Evolutionary conservation across 179 eudicot species (phyloP).

Genomic region (Vitellaria paradoxa): DNA sequence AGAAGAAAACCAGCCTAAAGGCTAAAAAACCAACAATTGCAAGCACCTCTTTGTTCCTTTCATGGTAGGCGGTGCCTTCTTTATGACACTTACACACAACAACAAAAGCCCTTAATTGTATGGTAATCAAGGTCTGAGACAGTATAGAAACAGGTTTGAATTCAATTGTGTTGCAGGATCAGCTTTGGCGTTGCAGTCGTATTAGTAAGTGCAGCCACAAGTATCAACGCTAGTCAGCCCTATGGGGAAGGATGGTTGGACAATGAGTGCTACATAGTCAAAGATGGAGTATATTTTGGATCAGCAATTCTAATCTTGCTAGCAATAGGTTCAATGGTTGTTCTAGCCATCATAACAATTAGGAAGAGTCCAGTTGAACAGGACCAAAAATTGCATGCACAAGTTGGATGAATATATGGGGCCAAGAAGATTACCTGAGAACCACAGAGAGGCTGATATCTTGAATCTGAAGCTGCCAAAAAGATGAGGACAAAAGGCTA

Average conservation of each 20-base stretch:
- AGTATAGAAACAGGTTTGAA: no score
- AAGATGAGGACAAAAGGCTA: no score
- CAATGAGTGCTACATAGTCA: conserved; percentile 70
- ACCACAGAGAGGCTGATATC: no score
- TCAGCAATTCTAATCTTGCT: conserved; percentile 46
- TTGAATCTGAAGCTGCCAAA: no score
- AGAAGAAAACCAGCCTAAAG: conserved; percentile 16
- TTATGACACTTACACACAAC: no score
- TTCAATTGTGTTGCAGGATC: conserved; percentile 47
- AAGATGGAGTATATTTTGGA: conserved; percentile 53
- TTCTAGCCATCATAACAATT: conserved; percentile 18
- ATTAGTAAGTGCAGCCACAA: conserved; percentile 43
- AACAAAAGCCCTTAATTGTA: no score
- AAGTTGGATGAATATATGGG: conserved; percentile 15
- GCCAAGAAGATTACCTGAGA: background rate
- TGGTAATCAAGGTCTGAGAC: no score
- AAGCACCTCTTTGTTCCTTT: conserved; percentile 31
- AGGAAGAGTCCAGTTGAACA: conserved; percentile 23
- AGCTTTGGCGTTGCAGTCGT: conserved; percentile 35
- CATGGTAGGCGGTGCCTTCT: conserved; percentile 48
- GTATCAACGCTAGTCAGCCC: conserved; percentile 59
- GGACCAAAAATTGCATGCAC: conserved; percentile 12
- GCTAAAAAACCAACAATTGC: conserved; percentile 21
- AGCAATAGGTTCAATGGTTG: conserved; percentile 37
- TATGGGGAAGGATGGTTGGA: conserved; percentile 77